These are phyloP conservation scores for Boletus subcaerulescens DNA, from an alignment of 768 basidiomycete genomes.

Conservation along the genomic window DNA sequence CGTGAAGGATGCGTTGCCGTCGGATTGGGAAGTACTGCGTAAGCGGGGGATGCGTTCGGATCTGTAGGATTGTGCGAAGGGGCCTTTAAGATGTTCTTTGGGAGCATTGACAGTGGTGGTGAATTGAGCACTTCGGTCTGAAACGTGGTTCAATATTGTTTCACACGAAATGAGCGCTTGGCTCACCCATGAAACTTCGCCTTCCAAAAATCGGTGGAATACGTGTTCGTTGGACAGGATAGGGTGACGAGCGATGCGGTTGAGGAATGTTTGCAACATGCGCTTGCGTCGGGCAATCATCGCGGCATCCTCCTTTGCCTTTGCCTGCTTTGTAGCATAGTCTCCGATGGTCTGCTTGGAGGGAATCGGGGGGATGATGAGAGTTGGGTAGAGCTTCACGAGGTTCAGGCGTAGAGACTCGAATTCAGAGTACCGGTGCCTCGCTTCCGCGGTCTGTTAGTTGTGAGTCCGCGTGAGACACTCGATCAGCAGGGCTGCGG, in stretches of 20 bases:
- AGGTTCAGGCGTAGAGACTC: constrained; percentile 86
- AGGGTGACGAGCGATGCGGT: constrained; percentile 86
- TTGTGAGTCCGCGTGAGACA: constrained; percentile 9
- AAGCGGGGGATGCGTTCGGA: constrained; percentile 64
- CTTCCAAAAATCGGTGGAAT: constrained; percentile 93
- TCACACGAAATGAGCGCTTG: background rate
- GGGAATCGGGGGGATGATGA: constrained; percentile 97
- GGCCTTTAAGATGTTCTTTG: constrained; percentile 94
- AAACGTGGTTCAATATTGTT: constrained; percentile 6
- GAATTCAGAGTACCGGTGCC: constrained; percentile 96
- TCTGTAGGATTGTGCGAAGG: constrained; percentile 95
- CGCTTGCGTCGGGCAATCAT: constrained; percentile 91
- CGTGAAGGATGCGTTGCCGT: constrained; percentile 86
- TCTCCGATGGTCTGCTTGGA: constrained; percentile 94
- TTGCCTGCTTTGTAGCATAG: constrained; percentile 94
- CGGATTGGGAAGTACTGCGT: constrained; percentile 84
- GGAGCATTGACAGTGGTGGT: constrained; percentile 84
- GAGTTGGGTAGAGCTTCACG: constrained; percentile 86
- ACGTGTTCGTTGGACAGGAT: constrained; percentile 95
- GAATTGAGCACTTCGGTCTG: constrained; percentile 92
- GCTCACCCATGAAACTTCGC: constrained; percentile 92
- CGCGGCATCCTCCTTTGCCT: constrained; percentile 92
- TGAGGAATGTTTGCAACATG: constrained; percentile 94
- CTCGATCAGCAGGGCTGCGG: constrained; percentile 1
- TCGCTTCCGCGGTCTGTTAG: constrained; percentile 70